Evolutionary conservation across 2,329 filamentous ascomycete genomes (phyloP).

Genomic region (Phaeophleospora eucalypticola): DNA sequence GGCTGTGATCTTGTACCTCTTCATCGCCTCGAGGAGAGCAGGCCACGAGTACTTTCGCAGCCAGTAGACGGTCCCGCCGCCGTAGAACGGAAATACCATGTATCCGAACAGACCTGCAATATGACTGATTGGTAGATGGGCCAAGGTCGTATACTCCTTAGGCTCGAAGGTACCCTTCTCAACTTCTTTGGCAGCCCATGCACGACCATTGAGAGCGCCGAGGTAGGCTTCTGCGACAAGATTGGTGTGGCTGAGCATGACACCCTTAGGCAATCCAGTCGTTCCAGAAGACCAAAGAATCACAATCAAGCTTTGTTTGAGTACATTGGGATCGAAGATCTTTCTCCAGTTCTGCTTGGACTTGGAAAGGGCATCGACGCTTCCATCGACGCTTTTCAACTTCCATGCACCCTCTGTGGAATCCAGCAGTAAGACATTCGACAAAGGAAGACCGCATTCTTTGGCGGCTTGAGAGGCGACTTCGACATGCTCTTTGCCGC

Average conservation of each 20-base stretch:
- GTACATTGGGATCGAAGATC: conserved; percentile 47
- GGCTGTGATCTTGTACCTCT: conserved; percentile 36
- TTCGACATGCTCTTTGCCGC: conserved; percentile 48
- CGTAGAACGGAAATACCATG: conserved; percentile 35
- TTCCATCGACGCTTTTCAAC: conserved; percentile 34
- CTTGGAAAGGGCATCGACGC: conserved; percentile 31
- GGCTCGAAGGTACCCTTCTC: conserved; percentile 26
- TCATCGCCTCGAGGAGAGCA: conserved; percentile 33
- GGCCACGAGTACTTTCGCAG: conserved; percentile 39
- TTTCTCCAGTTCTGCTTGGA: conserved; percentile 49
- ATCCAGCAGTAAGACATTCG: conserved; percentile 50
- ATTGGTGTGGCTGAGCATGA: conserved; percentile 27
- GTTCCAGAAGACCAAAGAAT: conserved; percentile 48
- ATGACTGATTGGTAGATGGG: conserved; percentile 85
- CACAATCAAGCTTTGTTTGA: conserved; percentile 45
- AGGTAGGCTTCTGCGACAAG: conserved; percentile 28
- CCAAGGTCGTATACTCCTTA: conserved; percentile 34
- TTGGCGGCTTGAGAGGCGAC: conserved; percentile 49
- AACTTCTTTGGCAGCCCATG: conserved; percentile 21
- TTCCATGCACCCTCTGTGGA: conserved; percentile 36
- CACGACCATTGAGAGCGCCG: conserved; percentile 21
- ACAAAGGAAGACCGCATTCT: conserved; percentile 42
- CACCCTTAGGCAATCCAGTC: conserved; percentile 45
- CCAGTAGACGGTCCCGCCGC: conserved; percentile 34
- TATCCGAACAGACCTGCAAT: conserved; percentile 63